Percentiles rank a stretch among this genome's conserved stretches.
These are phyloP conservation scores for Solanum acaule DNA, from an alignment of 257 asterid genomes.

Conservation along the genomic window DNA sequence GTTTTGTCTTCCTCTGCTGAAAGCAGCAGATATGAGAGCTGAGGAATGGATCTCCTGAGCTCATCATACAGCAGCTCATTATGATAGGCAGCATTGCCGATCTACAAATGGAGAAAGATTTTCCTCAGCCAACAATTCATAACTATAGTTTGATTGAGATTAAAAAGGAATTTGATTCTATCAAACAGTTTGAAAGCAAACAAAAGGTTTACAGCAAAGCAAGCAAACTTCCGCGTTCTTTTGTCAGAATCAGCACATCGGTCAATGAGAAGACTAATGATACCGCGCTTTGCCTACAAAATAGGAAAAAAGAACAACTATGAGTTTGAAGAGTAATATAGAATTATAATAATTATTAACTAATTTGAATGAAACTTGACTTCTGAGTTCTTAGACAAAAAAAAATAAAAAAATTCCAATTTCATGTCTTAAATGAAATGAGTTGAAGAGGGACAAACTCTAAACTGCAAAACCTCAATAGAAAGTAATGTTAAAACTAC, in stretches of 20 bases:
- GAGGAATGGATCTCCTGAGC: conserved; percentile 86
- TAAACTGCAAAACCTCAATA: neutral
- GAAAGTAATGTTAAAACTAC: neutral
- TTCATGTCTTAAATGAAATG: too few species aligned
- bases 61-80: conserved; percentile 79
- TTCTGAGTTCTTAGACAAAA: too few species aligned
- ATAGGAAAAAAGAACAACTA: neutral
- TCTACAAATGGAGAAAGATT: conserved; percentile 33
- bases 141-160: neutral
- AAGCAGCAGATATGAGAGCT: conserved; percentile 60
- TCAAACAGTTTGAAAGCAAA: neutral
- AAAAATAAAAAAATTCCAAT: too few species aligned
- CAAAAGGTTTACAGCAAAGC: conserved; percentile 71
- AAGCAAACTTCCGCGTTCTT: conserved; percentile 91
- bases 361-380: too few species aligned
- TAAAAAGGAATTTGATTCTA: neutral
- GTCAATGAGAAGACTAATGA: conserved; percentile 63
- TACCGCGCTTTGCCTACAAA: conserved; percentile 60
- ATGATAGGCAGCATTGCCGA: conserved; percentile 98
- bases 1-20: conserved; percentile 94
- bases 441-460: neutral
- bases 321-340: neutral
- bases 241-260: conserved; percentile 89
- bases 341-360: neutral
- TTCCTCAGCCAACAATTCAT: conserved; percentile 8